phyloP scores from a whole-genome alignment of 306 rosid genomes.

The Corylus avellana region DNA sequence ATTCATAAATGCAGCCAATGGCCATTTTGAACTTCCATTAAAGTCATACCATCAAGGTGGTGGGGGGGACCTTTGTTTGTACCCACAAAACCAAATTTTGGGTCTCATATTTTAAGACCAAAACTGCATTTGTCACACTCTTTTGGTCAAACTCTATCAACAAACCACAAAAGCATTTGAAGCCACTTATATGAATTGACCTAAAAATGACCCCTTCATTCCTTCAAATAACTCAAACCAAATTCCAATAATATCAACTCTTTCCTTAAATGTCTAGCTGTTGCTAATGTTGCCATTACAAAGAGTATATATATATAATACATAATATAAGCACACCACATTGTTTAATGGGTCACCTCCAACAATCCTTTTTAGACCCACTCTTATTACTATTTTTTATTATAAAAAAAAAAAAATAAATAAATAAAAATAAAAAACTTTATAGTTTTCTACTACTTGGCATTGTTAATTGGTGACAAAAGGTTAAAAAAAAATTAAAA shows the following conservation, averaged over 20 bases:
- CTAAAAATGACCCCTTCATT: conserved; percentile 3
- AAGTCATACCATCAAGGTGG: background rate
- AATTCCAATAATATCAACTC: too few species aligned
- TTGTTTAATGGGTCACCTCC: too few species aligned
- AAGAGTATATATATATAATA: too few species aligned
- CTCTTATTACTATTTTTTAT: too few species aligned
- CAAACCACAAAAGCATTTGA: conserved; percentile 22
- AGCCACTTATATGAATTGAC: conserved; percentile 39
- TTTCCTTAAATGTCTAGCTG: too few species aligned
- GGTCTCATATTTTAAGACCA: background rate
- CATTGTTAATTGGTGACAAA: conserved; percentile 12
- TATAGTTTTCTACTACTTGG: conserved; percentile 4
- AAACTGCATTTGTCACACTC: background rate
- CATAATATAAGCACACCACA: too few species aligned
- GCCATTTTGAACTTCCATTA: background rate
- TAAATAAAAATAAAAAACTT: background rate
- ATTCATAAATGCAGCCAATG: background rate
- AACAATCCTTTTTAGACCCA: too few species aligned
- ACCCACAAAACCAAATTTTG: background rate
- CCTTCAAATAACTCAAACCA: background rate
- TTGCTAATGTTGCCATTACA: conserved; percentile 24
- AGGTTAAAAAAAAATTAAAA: background rate
- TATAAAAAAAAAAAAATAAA: too few species aligned
- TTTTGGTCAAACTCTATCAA: conserved; percentile 16
- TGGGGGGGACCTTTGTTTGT: background rate